A percentile compares a stretch with the other conserved stretches of the same genome.
Evolutionary conservation across 257 asterid genomes (phyloP).

Genomic region (Nicotiana attenuata): DNA sequence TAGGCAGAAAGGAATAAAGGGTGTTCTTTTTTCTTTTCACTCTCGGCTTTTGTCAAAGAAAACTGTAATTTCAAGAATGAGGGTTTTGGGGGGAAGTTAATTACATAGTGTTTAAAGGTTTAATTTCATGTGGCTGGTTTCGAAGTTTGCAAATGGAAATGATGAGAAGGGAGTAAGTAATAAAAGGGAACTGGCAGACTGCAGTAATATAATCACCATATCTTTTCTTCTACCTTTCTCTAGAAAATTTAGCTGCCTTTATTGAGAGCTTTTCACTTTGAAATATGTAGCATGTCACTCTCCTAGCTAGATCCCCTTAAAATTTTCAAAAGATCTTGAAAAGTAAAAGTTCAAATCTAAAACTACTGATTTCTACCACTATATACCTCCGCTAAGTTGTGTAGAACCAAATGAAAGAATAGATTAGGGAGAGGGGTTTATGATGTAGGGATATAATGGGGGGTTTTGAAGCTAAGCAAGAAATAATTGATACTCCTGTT

Average conservation of each 20-base stretch:
- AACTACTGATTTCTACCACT: constrained; percentile 32
- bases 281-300: constrained; percentile 15
- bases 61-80: neutral
- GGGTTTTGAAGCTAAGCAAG: constrained; percentile 8
- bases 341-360: constrained; percentile 23
- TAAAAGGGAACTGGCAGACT: neutral
- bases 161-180: neutral
- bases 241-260: constrained; percentile 4
- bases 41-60: neutral
- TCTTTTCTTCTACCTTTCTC: neutral
- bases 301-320: neutral
- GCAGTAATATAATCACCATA: neutral
- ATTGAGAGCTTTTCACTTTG: constrained; percentile 3
- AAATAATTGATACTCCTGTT: neutral
- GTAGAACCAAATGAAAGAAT: neutral
- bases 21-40: neutral
- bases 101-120: neutral
- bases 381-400: neutral
- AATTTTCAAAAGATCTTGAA: constrained; percentile 15
- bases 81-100: neutral
- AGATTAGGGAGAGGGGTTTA: neutral
- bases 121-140: neutral
- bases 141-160: constrained; percentile 5
- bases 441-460: neutral
- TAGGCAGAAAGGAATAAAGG: neutral